Percentiles rank a stretch among this genome's conserved stretches.
phyloP scores from a whole-genome alignment of 2,329 filamentous ascomycete species.

The Phaeosphaeria sp. region DNA sequence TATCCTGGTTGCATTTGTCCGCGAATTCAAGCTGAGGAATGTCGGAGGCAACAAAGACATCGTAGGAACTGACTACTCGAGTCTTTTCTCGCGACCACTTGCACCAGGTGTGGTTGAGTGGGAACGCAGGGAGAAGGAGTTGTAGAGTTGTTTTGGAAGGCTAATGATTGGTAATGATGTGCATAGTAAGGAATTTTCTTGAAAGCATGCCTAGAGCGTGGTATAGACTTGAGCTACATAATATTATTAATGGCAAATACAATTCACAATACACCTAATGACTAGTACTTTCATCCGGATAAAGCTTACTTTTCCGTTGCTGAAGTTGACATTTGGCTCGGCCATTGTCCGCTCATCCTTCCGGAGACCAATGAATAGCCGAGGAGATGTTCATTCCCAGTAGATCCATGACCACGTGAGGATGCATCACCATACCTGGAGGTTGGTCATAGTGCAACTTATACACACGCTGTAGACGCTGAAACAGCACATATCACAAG shows the following conservation, averaged over 20 bases:
- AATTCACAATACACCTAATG: not conserved
- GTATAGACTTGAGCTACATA: slow-evolving; percentile 10
- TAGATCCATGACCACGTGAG: slow-evolving; percentile 9
- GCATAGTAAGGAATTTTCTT: slow-evolving; percentile 13
- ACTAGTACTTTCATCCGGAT: not conserved
- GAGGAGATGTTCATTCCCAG: slow-evolving; percentile 10
- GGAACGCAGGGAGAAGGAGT: slow-evolving; percentile 66
- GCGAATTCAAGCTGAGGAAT: slow-evolving; percentile 81
- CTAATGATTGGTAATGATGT: slow-evolving; percentile 26
- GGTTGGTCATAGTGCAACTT: not conserved
- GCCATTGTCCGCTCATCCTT: not conserved
- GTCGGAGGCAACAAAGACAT: slow-evolving; percentile 72
- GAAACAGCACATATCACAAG: not conserved
- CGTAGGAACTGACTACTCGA: slow-evolving; percentile 71
- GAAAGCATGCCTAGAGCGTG: not conserved
- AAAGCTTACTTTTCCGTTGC: not conserved
- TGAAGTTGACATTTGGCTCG: not conserved
- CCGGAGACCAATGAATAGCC: slow-evolving; percentile 7
- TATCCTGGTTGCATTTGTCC: slow-evolving; percentile 78
- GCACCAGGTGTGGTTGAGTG: slow-evolving; percentile 68
- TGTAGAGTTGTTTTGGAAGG: slow-evolving; percentile 13
- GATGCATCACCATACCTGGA: slow-evolving; percentile 6
- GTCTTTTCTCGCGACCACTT: slow-evolving; percentile 55
- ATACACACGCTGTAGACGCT: not conserved
- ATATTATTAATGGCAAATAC: slow-evolving; percentile 11